These are phyloP conservation scores for Candida ascalaphidarum DNA, from an alignment of 805 yeast genomes.

Conservation along the genomic window DNA sequence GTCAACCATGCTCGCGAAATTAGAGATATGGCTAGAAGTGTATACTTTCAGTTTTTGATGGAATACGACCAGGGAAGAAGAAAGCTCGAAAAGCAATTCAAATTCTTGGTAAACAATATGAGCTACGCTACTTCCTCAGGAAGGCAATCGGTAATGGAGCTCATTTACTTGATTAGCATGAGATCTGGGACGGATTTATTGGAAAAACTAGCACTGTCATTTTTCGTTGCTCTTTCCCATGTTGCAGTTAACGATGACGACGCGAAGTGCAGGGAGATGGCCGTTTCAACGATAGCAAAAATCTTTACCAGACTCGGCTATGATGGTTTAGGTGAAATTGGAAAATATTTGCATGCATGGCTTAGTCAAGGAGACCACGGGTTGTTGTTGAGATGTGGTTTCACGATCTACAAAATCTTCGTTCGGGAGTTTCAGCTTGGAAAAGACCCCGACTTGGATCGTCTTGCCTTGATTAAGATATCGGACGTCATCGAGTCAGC, in stretches of 20 bases:
- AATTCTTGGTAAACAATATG: constrained; percentile 70
- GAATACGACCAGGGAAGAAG: constrained; percentile 93
- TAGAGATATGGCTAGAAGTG: constrained; percentile 75
- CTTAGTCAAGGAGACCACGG: constrained; percentile 43
- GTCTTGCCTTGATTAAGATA: constrained; percentile 18
- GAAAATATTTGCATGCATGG: constrained; percentile 52
- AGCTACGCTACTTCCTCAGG: constrained; percentile 82
- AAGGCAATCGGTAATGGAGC: constrained; percentile 83
- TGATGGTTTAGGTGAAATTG: constrained; percentile 19
- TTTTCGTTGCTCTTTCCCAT: constrained; percentile 76
- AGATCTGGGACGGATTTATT: constrained; percentile 57
- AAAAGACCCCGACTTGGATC: constrained; percentile 29
- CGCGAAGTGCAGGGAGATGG: constrained; percentile 76
- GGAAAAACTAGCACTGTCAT: constrained; percentile 57
- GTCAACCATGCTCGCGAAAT: constrained; percentile 80
- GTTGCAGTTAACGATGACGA: constrained; percentile 72
- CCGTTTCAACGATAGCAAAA: constrained; percentile 49
- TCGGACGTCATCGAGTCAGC: constrained; percentile 17
- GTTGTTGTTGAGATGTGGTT: constrained; percentile 62
- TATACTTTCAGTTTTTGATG: constrained; percentile 78
- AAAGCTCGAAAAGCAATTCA: constrained; percentile 73
- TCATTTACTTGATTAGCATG: constrained; percentile 59
- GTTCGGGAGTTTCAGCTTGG: constrained; percentile 40
- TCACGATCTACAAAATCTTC: constrained; percentile 60
- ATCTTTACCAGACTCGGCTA: constrained; percentile 43